Conservation (phyloP, 169 alveolate genomes). For the Babesia gibsoni region DNA sequence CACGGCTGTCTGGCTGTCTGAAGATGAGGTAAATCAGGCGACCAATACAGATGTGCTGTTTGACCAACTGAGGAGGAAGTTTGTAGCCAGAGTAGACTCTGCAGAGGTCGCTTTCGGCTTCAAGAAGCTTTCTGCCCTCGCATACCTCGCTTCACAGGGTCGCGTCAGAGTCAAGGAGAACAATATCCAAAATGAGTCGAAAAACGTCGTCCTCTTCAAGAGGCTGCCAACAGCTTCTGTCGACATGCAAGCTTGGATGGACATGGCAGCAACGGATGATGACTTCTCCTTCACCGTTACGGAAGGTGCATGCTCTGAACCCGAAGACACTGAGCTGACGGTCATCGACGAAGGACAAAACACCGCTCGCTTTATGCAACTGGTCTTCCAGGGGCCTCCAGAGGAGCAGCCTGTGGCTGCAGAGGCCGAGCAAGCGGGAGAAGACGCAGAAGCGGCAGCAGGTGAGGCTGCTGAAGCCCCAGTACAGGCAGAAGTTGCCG, state of each 20-base stretch:
- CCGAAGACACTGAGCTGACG: neutral
- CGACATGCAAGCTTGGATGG: neutral
- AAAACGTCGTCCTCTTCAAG: neutral
- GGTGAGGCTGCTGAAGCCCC: neutral
- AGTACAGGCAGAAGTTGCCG: no score
- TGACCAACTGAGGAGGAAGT: slow-evolving; percentile 7
- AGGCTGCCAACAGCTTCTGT: neutral
- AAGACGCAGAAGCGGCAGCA: neutral
- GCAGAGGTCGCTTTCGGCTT: neutral
- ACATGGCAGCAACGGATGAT: neutral
- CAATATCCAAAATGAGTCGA: slow-evolving; percentile 32
- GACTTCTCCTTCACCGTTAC: slow-evolving; percentile 9
- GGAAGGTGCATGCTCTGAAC: neutral
- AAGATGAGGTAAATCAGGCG: slow-evolving; percentile 25
- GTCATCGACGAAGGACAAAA: neutral
- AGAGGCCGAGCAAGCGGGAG: neutral
- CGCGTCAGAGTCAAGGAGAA: slow-evolving; percentile 1
- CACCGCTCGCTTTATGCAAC: no score
- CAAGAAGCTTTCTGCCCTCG: slow-evolving; percentile 2
- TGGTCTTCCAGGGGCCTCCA: neutral
- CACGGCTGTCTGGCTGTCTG: slow-evolving; percentile 49
- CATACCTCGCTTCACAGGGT: slow-evolving; percentile 9
- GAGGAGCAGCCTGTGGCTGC: slow-evolving; percentile 1
- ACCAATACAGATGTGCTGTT: slow-evolving; percentile 3
- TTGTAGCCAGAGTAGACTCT: neutral